Conservation (phyloP, 2,329 filamentous ascomycete species). For the Aspergillus sp. region DNA sequence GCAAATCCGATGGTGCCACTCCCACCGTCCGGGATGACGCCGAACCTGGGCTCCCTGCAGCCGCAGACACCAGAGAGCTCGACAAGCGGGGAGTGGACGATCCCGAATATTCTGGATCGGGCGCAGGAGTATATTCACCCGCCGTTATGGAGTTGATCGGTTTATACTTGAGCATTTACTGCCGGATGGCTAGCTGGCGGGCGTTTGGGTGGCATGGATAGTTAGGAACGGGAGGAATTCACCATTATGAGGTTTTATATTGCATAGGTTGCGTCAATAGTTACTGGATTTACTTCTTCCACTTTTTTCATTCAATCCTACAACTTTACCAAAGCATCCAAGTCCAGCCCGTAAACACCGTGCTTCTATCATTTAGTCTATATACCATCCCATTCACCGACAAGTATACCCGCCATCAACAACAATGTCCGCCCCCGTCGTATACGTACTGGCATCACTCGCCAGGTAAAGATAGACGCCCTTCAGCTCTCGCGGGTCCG, state of each 20-base stretch:
- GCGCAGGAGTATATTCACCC: conserved; percentile 51
- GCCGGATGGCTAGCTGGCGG: background rate
- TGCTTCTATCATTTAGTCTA: too few species aligned
- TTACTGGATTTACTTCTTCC: too few species aligned
- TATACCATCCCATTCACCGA: background rate
- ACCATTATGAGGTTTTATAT: too few species aligned
- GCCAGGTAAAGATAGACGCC: conserved; percentile 82
- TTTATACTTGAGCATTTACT: background rate
- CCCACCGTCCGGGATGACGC: conserved; percentile 26
- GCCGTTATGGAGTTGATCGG: conserved; percentile 41
- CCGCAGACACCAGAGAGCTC: conserved; percentile 50
- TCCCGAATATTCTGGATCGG: conserved; percentile 46
- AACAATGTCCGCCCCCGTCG: conserved; percentile 72
- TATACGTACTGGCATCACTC: conserved; percentile 79
- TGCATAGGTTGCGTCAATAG: too few species aligned
- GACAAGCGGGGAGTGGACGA: conserved; percentile 47
- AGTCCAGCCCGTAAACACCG: too few species aligned
- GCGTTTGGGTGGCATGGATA: background rate
- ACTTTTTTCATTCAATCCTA: too few species aligned
- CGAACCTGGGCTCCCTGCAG: conserved; percentile 37
- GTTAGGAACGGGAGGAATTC: background rate
- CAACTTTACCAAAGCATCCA: too few species aligned
- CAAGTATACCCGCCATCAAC: conserved; percentile 69
- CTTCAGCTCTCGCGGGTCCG: conserved; percentile 72
- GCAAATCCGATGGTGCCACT: conserved; percentile 16